Percentiles rank a stretch among this genome's conserved stretches.
phyloP scores from a whole-genome alignment of 192 early-diverging fungal species.

The Entomortierella beljakovae region DNA sequence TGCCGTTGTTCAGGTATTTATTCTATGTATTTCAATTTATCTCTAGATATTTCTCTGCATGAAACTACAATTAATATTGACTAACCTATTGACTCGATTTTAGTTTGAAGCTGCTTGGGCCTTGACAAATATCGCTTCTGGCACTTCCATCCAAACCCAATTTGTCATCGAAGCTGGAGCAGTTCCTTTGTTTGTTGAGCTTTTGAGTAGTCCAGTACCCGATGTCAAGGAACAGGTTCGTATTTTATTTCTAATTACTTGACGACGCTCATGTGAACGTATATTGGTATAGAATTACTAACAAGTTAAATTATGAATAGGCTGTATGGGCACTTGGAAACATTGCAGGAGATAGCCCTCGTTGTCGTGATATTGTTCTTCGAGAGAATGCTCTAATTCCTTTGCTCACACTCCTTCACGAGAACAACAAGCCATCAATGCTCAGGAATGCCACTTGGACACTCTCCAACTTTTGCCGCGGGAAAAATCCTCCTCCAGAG shows the following conservation, averaged over 20 bases:
- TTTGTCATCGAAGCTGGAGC: slow-evolving; percentile 92
- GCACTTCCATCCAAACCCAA: slow-evolving; percentile 82
- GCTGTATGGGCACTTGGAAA: slow-evolving; percentile 99
- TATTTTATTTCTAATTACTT: not conserved
- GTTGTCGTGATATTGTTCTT: slow-evolving; percentile 93
- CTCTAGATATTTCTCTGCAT: not conserved
- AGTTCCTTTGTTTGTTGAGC: slow-evolving; percentile 91
- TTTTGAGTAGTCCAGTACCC: slow-evolving; percentile 83
- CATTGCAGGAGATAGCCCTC: slow-evolving; percentile 97
- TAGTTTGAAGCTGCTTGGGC: slow-evolving; percentile 99
- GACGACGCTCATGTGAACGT: slow-evolving; percentile 6
- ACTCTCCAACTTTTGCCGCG: slow-evolving; percentile 98
- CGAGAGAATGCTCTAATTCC: slow-evolving; percentile 84
- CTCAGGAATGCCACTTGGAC: slow-evolving; percentile 99
- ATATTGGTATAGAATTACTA: slow-evolving; percentile 87
- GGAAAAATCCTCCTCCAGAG: slow-evolving; percentile 95
- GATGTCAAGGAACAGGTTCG: slow-evolving; percentile 95
- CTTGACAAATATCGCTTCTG: slow-evolving; percentile 98
- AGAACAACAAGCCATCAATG: slow-evolving; percentile 96
- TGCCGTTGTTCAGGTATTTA: slow-evolving; percentile 82
- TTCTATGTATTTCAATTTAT: not conserved
- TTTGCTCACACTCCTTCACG: slow-evolving; percentile 89
- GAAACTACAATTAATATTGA: not conserved
- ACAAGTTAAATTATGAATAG: slow-evolving; percentile 72
- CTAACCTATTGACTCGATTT: slow-evolving; percentile 63